Percentiles rank a stretch among this genome's conserved stretches.
phyloP scores from a whole-genome alignment of 805 yeast species.

The Lipomyces spencermartinsiae region DNA sequence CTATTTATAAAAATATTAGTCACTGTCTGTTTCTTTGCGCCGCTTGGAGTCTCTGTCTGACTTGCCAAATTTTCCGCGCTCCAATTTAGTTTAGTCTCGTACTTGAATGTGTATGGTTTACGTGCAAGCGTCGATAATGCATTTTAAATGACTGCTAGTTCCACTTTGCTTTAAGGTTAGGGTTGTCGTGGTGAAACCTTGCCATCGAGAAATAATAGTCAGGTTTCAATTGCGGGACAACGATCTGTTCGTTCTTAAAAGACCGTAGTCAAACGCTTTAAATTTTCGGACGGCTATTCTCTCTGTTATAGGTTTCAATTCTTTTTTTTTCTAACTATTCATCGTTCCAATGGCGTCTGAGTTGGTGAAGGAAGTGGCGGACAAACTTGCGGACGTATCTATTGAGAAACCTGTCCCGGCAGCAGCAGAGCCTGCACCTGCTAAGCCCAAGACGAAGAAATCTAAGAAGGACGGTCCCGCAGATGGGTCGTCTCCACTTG shows the following conservation, averaged over 20 bases:
- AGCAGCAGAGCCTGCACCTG: conserved; percentile 34
- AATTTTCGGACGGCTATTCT: neutral
- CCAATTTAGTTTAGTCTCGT: too few species aligned
- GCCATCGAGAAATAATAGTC: neutral
- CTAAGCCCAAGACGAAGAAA: conserved; percentile 41
- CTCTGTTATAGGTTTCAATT: neutral
- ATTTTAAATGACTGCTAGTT: too few species aligned
- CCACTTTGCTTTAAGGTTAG: neutral
- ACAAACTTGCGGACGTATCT: conserved; percentile 55
- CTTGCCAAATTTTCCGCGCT: too few species aligned
- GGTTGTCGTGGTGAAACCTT: neutral
- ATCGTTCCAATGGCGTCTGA: neutral
- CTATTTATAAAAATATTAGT: neutral
- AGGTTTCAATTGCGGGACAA: neutral
- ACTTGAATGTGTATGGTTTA: too few species aligned
- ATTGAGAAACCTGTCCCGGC: conserved; percentile 44
- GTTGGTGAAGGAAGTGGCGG: conserved; percentile 49
- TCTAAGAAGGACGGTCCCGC: conserved; percentile 44
- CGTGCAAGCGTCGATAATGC: too few species aligned
- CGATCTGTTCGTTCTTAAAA: neutral
- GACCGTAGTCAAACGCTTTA: neutral
- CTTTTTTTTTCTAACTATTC: neutral
- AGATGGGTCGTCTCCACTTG: conserved; percentile 34
- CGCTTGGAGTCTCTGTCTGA: neutral
- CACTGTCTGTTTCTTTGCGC: too few species aligned